Conservation (phyloP, 352 stramenopile genomes). For the Phytophthora tubulina region DNA sequence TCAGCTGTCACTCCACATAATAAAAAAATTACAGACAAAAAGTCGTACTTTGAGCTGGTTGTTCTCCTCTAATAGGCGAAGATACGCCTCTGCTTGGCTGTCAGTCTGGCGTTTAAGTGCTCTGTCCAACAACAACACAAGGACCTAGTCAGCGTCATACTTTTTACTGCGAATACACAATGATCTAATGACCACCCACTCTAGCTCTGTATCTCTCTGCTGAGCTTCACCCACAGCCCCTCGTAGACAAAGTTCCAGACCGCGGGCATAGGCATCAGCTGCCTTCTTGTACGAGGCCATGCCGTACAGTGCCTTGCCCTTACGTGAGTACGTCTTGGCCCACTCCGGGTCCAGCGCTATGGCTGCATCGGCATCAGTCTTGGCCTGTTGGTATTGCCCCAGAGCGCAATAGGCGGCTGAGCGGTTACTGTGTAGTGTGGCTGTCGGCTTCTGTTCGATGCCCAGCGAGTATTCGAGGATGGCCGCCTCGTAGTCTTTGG, state of each 20-base stretch:
- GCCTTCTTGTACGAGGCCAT: constrained; percentile 70
- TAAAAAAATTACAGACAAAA: not conserved
- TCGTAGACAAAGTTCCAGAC: constrained; percentile 77
- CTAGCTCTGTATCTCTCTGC: constrained; percentile 76
- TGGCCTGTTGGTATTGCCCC: constrained; percentile 56
- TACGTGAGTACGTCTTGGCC: constrained; percentile 81
- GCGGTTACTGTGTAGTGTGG: constrained; percentile 84
- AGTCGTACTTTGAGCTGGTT: constrained; percentile 68
- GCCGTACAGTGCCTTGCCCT: constrained; percentile 84
- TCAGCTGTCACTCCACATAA: not conserved
- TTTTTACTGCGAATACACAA: too few species aligned
- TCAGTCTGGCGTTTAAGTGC: constrained; percentile 74
- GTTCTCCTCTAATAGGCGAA: constrained; percentile 82
- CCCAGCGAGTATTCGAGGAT: constrained; percentile 72
- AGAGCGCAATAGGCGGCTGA: constrained; percentile 80
- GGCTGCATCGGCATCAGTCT: constrained; percentile 66
- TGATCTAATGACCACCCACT: constrained; percentile 43
- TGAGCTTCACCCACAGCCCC: constrained; percentile 70
- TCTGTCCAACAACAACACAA: constrained; percentile 33
- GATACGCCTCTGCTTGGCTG: constrained; percentile 76
- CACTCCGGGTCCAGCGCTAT: constrained; percentile 73
- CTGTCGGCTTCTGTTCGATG: constrained; percentile 59
- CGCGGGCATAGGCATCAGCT: constrained; percentile 79
- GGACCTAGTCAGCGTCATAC: not conserved
- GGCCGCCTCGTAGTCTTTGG: constrained; percentile 62